phyloP scores from a whole-genome alignment of 495 filamentous ascomycete genomes.

The Talaromyces proteolyticus region DNA sequence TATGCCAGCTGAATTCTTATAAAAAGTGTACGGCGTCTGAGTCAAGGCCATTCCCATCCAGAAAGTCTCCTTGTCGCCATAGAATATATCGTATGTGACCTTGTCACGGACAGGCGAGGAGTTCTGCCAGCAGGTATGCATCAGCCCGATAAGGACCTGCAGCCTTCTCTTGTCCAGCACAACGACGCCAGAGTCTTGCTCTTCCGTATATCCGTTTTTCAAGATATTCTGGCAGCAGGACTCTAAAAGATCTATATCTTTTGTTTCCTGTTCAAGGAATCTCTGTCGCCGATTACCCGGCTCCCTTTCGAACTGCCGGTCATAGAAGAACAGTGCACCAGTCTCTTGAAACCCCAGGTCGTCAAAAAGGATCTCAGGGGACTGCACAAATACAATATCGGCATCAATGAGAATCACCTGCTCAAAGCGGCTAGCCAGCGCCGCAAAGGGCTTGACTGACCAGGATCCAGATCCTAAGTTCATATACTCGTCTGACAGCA shows the following conservation, averaged over 20 bases:
- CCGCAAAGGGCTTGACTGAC: conserved; percentile 42
- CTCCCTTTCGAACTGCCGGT: conserved; percentile 19
- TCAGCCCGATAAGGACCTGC: conserved; percentile 17
- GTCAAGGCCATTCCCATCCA: conserved; percentile 21
- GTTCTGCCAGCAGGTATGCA: conserved; percentile 14
- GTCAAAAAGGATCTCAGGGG: conserved; percentile 34
- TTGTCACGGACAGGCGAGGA: not conserved
- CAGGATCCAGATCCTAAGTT: too few species aligned
- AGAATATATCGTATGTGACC: conserved; percentile 21
- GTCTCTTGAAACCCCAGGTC: conserved; percentile 19
- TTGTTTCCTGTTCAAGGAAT: too few species aligned
- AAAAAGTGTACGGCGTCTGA: too few species aligned
- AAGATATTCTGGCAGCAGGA: not conserved
- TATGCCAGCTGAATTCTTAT: too few species aligned
- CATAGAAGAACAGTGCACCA: conserved; percentile 34
- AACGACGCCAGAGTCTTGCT: conserved; percentile 22
- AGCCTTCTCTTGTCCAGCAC: conserved; percentile 21
- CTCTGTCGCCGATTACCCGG: too few species aligned
- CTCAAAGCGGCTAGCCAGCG: conserved; percentile 43
- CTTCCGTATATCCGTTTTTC: not conserved
- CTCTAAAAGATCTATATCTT: not conserved
- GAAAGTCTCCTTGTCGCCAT: conserved; percentile 25
- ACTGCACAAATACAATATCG: conserved; percentile 34
- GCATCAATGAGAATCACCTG: conserved; percentile 47
- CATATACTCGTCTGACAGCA: too few species aligned